Conservation (phyloP, 2,329 filamentous ascomycete genomes). For the Meredithiella fracta region DNA sequence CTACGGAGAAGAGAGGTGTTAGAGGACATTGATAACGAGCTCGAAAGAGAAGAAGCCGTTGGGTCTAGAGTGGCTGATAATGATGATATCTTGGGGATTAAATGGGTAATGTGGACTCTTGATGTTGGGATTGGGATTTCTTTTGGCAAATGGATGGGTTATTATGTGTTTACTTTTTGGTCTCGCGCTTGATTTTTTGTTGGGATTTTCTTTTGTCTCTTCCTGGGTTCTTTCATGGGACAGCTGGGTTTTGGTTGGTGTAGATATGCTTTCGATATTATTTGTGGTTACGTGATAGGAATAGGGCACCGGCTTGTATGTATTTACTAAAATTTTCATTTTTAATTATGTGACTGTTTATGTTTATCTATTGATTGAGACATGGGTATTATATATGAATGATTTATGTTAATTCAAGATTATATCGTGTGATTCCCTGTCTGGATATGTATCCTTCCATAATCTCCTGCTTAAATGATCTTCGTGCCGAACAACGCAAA, state of each 20-base stretch:
- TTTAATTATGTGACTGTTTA: not conserved
- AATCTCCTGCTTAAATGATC: conserved; percentile 31
- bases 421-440: not conserved
- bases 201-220: not conserved
- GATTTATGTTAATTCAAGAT: not conserved
- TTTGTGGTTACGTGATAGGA: not conserved
- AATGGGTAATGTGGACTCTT: not conserved
- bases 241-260: not conserved
- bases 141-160: conserved; percentile 3
- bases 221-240: not conserved
- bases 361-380: no score
- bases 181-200: conserved; percentile 6
- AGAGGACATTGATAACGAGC: conserved; percentile 29
- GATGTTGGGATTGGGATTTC: not conserved
- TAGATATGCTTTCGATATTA: not conserved
- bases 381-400: not conserved
- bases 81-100: conserved; percentile 26
- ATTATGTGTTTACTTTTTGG: conserved; percentile 13
- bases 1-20: conserved; percentile 37
- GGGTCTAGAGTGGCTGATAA: conserved; percentile 14
- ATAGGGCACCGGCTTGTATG: not conserved
- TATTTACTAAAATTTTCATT: not conserved
- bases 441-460: not conserved
- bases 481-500: conserved; percentile 50
- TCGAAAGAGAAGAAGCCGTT: conserved; percentile 19